Conservation (phyloP, 495 filamentous ascomycete genomes). For the Neurospora sp. region DNA sequence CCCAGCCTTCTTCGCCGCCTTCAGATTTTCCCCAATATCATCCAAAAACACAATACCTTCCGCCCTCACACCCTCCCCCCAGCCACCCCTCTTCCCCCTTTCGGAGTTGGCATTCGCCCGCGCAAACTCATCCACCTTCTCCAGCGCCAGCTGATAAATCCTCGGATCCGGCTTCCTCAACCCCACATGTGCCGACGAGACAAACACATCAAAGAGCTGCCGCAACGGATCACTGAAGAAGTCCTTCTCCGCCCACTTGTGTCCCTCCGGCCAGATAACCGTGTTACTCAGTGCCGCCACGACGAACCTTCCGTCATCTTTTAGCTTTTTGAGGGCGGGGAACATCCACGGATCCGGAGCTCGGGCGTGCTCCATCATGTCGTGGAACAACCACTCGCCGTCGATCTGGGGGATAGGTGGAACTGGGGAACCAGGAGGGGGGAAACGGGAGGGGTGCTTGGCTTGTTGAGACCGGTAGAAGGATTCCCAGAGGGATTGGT, state of each 20-base stretch:
- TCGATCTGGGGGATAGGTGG: conserved; percentile 67
- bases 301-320: conserved; percentile 52
- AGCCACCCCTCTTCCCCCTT: conserved; percentile 31
- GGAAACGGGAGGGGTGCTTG: conserved; percentile 17
- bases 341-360: conserved; percentile 77
- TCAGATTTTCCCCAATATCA: conserved; percentile 92
- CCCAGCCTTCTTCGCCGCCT: conserved; percentile 62
- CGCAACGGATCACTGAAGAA: conserved; percentile 38
- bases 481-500: conserved; percentile 51
- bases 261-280: conserved; percentile 62
- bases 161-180: conserved; percentile 75
- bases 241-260: conserved; percentile 38
- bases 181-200: conserved; percentile 76
- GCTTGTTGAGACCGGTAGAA: conserved; percentile 31
- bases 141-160: conserved; percentile 68
- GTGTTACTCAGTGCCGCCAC: conserved; percentile 85
- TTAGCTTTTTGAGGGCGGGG: conserved; percentile 65
- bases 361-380: conserved; percentile 75
- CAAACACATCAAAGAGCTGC: conserved; percentile 67
- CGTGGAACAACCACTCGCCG: conserved; percentile 73
- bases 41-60: conserved; percentile 80
- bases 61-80: conserved; percentile 43
- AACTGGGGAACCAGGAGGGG: conserved; percentile 10
- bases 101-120: conserved; percentile 28
- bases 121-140: conserved; percentile 51